Evolutionary conservation across 441 rosid species (phyloP).

Genomic region (Mallotus repandus): DNA sequence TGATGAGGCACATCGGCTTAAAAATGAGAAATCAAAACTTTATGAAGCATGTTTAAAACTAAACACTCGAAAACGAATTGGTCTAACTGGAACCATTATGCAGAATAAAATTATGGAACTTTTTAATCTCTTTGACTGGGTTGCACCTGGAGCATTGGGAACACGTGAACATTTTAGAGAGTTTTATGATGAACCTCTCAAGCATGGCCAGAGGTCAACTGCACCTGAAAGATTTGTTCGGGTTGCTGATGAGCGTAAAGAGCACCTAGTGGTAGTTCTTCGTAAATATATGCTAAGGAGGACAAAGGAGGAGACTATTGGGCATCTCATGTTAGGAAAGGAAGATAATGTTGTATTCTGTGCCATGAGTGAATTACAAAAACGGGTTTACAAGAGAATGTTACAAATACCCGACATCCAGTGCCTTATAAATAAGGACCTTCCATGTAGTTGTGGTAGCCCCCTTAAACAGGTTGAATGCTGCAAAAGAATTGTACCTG

Average conservation of each 20-base stretch:
- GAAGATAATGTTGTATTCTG: slow-evolving; percentile 97
- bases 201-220: slow-evolving; percentile 86
- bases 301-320: slow-evolving; percentile 95
- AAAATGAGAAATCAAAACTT: slow-evolving; percentile 92
- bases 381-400: slow-evolving; percentile 76
- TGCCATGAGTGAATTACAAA: slow-evolving; percentile 89
- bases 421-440: slow-evolving; percentile 87
- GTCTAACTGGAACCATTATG: slow-evolving; percentile 92
- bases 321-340: slow-evolving; percentile 96
- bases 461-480: slow-evolving; percentile 88
- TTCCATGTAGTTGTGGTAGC: slow-evolving; percentile 85
- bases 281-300: slow-evolving; percentile 84
- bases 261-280: slow-evolving; percentile 67
- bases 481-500: slow-evolving; percentile 81
- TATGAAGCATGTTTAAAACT: slow-evolving; percentile 66
- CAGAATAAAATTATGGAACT: slow-evolving; percentile 92
- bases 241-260: slow-evolving; percentile 78
- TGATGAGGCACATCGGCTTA: slow-evolving; percentile 91
- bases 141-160: slow-evolving; percentile 80
- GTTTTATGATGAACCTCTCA: slow-evolving; percentile 83
- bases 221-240: slow-evolving; percentile 78
- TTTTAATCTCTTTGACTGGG: slow-evolving; percentile 90
- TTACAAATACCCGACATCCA: slow-evolving; percentile 79
- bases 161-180: slow-evolving; percentile 87
- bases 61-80: slow-evolving; percentile 62